A percentile compares a stretch with the other conserved stretches of the same genome.
phyloP scores from a whole-genome alignment of 192 early-diverging fungal genomes.

The Tieghemiomyces parasiticus region DNA sequence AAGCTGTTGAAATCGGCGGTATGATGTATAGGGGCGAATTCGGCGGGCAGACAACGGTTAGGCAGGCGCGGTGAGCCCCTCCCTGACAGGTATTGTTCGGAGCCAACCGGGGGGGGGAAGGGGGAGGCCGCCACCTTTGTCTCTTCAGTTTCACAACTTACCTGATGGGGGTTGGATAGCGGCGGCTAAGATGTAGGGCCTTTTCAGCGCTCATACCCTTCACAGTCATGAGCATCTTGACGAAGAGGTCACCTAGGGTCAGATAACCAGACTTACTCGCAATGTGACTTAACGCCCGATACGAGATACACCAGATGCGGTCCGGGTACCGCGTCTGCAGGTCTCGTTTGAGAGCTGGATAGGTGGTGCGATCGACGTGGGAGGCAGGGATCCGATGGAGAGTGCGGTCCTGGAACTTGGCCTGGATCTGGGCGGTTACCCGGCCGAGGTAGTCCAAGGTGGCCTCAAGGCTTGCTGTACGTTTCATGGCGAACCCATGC shows the following conservation, averaged over 20 bases:
- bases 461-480: constrained; percentile 59
- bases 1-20: no score
- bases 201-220: constrained; percentile 76
- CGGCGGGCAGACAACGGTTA: background rate
- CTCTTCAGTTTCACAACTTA: background rate
- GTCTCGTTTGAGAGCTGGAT: constrained; percentile 30
- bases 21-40: background rate
- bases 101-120: background rate
- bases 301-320: constrained; percentile 36
- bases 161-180: constrained; percentile 50
- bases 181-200: constrained; percentile 49
- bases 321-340: constrained; percentile 20
- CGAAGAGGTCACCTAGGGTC: constrained; percentile 61
- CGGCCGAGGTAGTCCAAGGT: constrained; percentile 60
- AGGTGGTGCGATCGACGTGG: constrained; percentile 29
- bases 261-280: constrained; percentile 62
- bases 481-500: constrained; percentile 73
- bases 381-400: constrained; percentile 39
- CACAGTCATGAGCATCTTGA: constrained; percentile 71
- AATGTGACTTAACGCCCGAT: constrained; percentile 41
- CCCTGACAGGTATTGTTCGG: background rate
- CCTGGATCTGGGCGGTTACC: constrained; percentile 38
- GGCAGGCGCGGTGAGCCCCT: background rate
- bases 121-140: background rate
- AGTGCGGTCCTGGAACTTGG: constrained; percentile 34